phyloP scores from a whole-genome alignment of 495 filamentous ascomycete genomes.

The Neurospora sp. region DNA sequence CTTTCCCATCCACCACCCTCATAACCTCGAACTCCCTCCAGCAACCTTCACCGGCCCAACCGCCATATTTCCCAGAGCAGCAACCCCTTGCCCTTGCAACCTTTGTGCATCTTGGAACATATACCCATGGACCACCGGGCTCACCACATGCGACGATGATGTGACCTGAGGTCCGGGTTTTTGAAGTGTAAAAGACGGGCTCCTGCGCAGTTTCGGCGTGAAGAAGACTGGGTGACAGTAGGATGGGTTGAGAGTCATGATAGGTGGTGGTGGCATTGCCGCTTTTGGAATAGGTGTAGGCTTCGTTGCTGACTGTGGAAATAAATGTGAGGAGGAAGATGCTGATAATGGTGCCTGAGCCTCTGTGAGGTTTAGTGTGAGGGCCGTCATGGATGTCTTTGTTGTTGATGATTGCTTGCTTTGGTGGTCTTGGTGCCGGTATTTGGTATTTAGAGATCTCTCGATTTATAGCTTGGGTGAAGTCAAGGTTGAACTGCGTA shows the following conservation, averaged over 20 bases:
- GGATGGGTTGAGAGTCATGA: slow-evolving; percentile 24
- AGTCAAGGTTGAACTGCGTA: neutral
- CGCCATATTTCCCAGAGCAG: neutral
- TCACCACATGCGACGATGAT: slow-evolving; percentile 4
- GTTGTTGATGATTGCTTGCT: neutral
- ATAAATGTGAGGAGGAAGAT: neutral
- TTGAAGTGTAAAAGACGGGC: slow-evolving; percentile 20
- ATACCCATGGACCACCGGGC: slow-evolving; percentile 46
- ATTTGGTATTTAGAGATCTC: neutral
- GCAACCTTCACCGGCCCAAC: neutral
- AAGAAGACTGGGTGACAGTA: slow-evolving; percentile 51
- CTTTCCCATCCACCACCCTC: slow-evolving; percentile 6
- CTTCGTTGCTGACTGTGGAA: neutral
- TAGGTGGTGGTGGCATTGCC: neutral
- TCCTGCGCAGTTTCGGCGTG: slow-evolving; percentile 38
- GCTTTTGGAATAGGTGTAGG: neutral
- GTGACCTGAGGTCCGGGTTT: slow-evolving; percentile 7
- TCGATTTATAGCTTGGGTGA: neutral
- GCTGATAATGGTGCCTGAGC: neutral
- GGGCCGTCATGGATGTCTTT: neutral
- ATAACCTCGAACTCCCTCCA: slow-evolving; percentile 26
- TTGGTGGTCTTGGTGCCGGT: neutral
- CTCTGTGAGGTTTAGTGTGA: slow-evolving; percentile 3
- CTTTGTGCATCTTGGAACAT: slow-evolving; percentile 32
- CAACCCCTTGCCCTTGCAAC: slow-evolving; percentile 4